Evolutionary conservation across 768 basidiomycete species (phyloP).

Genomic region (Suillus decipiens): DNA sequence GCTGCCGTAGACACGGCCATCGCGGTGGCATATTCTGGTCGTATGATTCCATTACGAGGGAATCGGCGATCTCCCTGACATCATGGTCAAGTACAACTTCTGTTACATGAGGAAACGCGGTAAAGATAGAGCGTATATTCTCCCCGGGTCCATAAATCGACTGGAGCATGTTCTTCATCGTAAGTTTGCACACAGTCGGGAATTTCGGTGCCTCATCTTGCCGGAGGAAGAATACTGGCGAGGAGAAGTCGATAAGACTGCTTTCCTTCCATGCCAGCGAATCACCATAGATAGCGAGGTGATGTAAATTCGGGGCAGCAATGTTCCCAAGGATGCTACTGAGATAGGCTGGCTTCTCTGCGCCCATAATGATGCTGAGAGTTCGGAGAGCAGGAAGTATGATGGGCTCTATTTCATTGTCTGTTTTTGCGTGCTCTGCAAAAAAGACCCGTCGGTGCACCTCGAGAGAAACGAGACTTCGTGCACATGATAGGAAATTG

Average conservation of each 20-base stretch:
- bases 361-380: neutral
- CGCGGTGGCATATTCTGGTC: neutral
- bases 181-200: neutral
- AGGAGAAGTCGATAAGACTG: neutral
- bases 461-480: neutral
- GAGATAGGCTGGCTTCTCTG: neutral
- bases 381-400: neutral
- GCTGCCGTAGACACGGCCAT: neutral
- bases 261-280: neutral
- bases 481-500: neutral
- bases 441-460: neutral
- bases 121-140: neutral
- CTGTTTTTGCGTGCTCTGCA: neutral
- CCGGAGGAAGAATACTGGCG: neutral
- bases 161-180: slow-evolving; percentile 7
- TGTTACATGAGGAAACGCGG: neutral
- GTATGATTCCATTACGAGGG: neutral
- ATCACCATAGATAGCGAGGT: neutral
- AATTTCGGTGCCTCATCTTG: neutral
- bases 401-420: neutral
- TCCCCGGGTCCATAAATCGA: neutral
- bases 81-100: slow-evolving; percentile 1
- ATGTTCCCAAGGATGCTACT: neutral
- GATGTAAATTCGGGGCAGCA: neutral
- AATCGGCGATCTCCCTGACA: neutral